Conservation (phyloP, 1,284 basidiomycete species). For the Rhizoctonia solani region DNA sequence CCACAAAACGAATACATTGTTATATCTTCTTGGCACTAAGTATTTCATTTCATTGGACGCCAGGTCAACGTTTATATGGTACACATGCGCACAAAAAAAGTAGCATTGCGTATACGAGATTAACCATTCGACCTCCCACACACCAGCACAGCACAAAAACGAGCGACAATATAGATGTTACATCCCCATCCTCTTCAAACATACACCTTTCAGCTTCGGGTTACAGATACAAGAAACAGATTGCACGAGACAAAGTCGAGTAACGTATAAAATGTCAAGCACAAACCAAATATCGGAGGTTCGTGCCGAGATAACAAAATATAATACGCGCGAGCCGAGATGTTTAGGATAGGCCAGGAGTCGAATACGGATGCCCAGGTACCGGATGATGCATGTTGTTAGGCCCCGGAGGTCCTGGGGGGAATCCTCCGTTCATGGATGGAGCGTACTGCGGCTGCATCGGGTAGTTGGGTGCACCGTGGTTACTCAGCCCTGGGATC, state of each 20-base stretch:
- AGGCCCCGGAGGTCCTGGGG: constrained; percentile 3
- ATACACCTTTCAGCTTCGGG: constrained; percentile 35
- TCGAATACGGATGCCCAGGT: constrained; percentile 19
- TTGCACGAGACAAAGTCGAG: constrained; percentile 27
- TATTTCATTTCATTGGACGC: constrained; percentile 17
- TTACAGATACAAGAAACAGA: constrained; percentile 34
- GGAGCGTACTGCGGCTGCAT: constrained; percentile 18
- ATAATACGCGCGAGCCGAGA: neutral
- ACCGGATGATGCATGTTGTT: constrained; percentile 4
- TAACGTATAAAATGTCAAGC: constrained; percentile 27
- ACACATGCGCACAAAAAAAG: constrained; percentile 2
- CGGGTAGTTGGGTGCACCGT: constrained; percentile 8
- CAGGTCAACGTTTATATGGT: constrained; percentile 6
- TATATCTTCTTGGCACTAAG: neutral
- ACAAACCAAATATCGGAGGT: neutral
- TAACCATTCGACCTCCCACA: constrained; percentile 24
- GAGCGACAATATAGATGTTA: constrained; percentile 28
- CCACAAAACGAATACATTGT: no score
- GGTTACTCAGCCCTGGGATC: neutral
- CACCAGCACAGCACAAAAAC: no score
- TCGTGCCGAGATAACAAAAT: neutral
- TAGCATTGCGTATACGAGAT: constrained; percentile 1
- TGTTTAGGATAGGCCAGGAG: constrained; percentile 19
- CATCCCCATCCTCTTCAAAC: constrained; percentile 31
- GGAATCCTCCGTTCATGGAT: constrained; percentile 26